phyloP scores from a whole-genome alignment of 129 eudicot genomes.

The Mikania micrantha region DNA sequence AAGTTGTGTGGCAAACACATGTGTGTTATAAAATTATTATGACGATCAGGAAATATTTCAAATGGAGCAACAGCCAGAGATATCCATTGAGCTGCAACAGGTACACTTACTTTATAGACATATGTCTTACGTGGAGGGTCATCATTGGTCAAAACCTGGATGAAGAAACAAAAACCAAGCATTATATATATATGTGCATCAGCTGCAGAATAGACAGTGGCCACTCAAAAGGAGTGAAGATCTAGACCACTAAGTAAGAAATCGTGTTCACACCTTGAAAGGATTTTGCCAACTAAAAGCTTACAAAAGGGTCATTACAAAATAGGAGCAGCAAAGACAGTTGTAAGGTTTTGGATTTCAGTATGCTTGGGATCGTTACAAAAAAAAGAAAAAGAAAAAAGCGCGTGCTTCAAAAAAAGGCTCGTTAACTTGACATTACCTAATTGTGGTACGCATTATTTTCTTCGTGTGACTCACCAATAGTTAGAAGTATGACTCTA shows the following conservation, averaged over 20 bases:
- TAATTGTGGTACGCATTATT: not conserved
- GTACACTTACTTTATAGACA: slow-evolving; percentile 63
- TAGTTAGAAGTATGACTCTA: not conserved
- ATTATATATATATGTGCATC: too few species aligned
- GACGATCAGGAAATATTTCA: slow-evolving; percentile 75
- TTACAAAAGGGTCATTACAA: not conserved
- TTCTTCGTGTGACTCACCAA: not conserved
- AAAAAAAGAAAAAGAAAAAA: not conserved
- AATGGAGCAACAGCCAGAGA: slow-evolving; percentile 88
- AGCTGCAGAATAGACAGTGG: not conserved
- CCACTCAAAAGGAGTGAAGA: not conserved
- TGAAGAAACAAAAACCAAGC: slow-evolving; percentile 2
- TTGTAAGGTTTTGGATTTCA: not conserved
- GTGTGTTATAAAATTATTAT: slow-evolving; percentile 54
- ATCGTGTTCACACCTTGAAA: not conserved
- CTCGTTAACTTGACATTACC: not conserved
- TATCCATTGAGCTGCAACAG: slow-evolving; percentile 89
- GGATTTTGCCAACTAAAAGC: not conserved
- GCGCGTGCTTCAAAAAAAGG: not conserved
- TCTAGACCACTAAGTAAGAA: slow-evolving; percentile 1
- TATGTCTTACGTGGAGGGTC: slow-evolving; percentile 78
- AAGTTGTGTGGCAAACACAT: slow-evolving; percentile 65
- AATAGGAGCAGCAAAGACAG: not conserved
- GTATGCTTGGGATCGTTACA: not conserved
- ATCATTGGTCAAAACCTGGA: slow-evolving; percentile 83